A percentile compares a stretch with the other conserved stretches of the same genome.
Evolutionary conservation across 208 protist genomes (phyloP).

Genomic region (Crithidia mellificae): DNA sequence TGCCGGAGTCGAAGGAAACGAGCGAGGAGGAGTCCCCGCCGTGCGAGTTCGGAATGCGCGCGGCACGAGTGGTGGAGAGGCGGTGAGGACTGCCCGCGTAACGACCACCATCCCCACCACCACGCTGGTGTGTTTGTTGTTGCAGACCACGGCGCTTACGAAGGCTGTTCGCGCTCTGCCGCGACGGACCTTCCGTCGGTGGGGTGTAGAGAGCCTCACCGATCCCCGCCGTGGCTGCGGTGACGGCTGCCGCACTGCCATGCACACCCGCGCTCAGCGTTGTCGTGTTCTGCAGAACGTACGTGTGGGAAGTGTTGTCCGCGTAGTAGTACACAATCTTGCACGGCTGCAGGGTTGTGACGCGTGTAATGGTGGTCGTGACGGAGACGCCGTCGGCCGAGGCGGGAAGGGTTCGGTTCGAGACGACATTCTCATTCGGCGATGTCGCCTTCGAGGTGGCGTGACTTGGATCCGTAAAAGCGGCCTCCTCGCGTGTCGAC

Average conservation of each 20-base stretch:
- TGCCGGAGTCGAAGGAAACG: slow-evolving; percentile 3
- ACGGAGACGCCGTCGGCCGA: slow-evolving; percentile 1
- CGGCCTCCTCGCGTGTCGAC: background rate
- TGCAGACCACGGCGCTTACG: background rate
- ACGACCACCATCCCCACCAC: too few relatives aligned
- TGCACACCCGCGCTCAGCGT: too few relatives aligned
- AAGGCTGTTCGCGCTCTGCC: background rate
- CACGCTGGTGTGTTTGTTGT: too few relatives aligned
- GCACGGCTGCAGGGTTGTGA: slow-evolving; percentile 20
- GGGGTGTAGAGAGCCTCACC: too few relatives aligned
- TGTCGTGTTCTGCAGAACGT: slow-evolving; percentile 3
- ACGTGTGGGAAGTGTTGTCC: slow-evolving; percentile 18
- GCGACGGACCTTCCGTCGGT: background rate
- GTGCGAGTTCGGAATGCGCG: background rate
- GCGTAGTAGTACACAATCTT: slow-evolving; percentile 25
- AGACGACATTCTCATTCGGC: background rate
- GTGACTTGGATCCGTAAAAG: background rate
- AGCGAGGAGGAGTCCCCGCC: slow-evolving; percentile 5
- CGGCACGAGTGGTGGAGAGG: too few relatives aligned
- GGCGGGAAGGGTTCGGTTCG: background rate
- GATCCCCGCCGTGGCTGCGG: too few relatives aligned
- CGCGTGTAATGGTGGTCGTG: slow-evolving; percentile 22
- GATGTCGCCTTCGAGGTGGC: too few relatives aligned
- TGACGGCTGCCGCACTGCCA: too few relatives aligned
- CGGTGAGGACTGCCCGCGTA: too few relatives aligned